These are phyloP conservation scores for Pleurotus djamor DNA, from an alignment of 768 basidiomycete species.

Conservation along the genomic window DNA sequence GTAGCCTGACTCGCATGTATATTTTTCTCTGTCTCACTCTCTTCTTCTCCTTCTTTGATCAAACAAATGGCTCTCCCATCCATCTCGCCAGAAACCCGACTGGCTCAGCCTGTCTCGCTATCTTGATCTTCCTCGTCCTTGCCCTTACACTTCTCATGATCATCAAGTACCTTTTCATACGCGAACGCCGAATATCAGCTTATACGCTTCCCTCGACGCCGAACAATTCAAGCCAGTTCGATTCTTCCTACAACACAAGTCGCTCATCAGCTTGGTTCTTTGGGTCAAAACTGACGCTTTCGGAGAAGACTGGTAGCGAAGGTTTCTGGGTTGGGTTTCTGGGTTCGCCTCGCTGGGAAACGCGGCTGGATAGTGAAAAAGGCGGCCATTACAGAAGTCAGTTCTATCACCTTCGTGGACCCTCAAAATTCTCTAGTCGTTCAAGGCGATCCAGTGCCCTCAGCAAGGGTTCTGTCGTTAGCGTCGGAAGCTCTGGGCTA, in stretches of 20 bases:
- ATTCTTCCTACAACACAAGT: slow-evolving; percentile 9
- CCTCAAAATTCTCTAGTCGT: neutral
- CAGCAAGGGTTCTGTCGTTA: slow-evolving; percentile 2
- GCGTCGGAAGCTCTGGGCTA: slow-evolving; percentile 11
- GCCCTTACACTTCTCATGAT: slow-evolving; percentile 21
- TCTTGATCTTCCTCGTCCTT: slow-evolving; percentile 19
- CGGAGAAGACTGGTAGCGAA: slow-evolving; percentile 18
- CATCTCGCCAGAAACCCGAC: slow-evolving; percentile 12
- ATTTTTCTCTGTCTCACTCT: slow-evolving; percentile 3
- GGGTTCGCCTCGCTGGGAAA: slow-evolving; percentile 45
- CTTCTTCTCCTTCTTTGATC: slow-evolving; percentile 9
- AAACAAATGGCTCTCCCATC: slow-evolving; percentile 11
- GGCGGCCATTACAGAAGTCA: neutral
- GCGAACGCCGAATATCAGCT: slow-evolving; percentile 16
- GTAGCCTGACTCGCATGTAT: no score
- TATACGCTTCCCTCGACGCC: slow-evolving; percentile 2
- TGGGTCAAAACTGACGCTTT: slow-evolving; percentile 2
- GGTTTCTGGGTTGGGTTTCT: slow-evolving; percentile 42
- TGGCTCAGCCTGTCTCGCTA: slow-evolving; percentile 20
- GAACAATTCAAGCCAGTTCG: slow-evolving; percentile 9
- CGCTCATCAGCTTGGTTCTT: slow-evolving; percentile 16
- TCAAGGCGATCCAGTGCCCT: neutral
- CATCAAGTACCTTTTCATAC: slow-evolving; percentile 25
- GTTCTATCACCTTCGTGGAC: neutral
- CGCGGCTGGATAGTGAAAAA: slow-evolving; percentile 18